A percentile compares a stretch with the other conserved stretches of the same genome.
These are phyloP conservation scores for Leccinum solheimii DNA, from an alignment of 1,284 basidiomycete species.

Conservation along the genomic window DNA sequence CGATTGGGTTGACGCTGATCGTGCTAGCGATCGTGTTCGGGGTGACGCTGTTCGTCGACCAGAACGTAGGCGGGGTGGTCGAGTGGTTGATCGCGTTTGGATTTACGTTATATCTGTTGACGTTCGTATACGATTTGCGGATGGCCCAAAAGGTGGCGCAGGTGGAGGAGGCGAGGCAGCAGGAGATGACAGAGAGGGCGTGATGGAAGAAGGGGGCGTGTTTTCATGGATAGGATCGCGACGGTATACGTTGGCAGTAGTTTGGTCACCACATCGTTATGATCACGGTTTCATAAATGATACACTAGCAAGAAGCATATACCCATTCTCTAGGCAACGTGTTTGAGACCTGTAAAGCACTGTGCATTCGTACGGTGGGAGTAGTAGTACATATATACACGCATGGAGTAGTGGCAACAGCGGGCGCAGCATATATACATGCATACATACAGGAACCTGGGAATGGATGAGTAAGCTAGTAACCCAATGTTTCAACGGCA, in stretches of 20 bases:
- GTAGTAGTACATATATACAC: too few relatives aligned
- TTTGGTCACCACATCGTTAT: not conserved
- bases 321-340: not conserved
- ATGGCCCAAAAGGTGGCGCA: slow-evolving; percentile 44
- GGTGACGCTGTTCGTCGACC: slow-evolving; percentile 45
- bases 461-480: not conserved
- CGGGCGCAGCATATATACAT: too few relatives aligned
- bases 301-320: not conserved
- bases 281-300: not conserved
- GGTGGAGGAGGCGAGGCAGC: not conserved
- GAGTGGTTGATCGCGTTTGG: slow-evolving; percentile 75
- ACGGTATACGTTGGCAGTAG: not conserved
- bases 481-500: not conserved
- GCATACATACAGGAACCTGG: not conserved
- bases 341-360: too few relatives aligned
- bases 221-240: not conserved
- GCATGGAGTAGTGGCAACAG: too few relatives aligned
- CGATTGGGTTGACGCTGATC: slow-evolving; percentile 58
- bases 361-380: too few relatives aligned
- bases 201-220: not conserved
- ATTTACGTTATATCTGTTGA: slow-evolving; percentile 68
- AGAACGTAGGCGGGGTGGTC: slow-evolving; percentile 57
- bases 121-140: slow-evolving; percentile 67
- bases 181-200: slow-evolving; percentile 6
- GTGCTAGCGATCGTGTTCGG: slow-evolving; percentile 63